Conservation (phyloP, 1,139 yeast genomes). For the Scheffersomyces parashehatae region DNA sequence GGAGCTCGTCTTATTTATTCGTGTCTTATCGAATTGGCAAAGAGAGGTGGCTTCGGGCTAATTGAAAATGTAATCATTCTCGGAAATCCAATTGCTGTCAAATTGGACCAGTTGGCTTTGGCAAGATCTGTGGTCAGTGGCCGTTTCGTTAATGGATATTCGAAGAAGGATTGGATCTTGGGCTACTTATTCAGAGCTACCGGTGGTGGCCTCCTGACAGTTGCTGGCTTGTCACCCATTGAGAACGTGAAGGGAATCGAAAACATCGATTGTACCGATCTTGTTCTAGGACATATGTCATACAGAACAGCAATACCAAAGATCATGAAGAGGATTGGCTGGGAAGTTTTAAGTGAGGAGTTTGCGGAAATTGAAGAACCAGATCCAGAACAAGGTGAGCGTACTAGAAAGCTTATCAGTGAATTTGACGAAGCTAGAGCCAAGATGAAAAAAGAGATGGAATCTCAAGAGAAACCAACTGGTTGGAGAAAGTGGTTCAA, state of each 20-base stretch:
- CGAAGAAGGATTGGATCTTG: slow-evolving; percentile 92
- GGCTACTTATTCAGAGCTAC: slow-evolving; percentile 96
- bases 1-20: slow-evolving; percentile 94
- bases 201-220: slow-evolving; percentile 86
- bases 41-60: slow-evolving; percentile 82
- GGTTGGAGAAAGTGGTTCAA: slow-evolving; percentile 68
- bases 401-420: slow-evolving; percentile 73
- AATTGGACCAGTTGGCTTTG: slow-evolving; percentile 72
- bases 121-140: slow-evolving; percentile 92
- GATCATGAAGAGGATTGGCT: slow-evolving; percentile 64
- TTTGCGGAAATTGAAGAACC: slow-evolving; percentile 96
- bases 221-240: slow-evolving; percentile 85
- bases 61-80: slow-evolving; percentile 86
- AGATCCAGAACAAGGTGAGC: slow-evolving; percentile 82
- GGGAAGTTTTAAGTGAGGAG: slow-evolving; percentile 86
- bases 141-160: slow-evolving; percentile 83
- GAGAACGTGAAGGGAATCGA: slow-evolving; percentile 66
- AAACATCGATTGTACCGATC: slow-evolving; percentile 82
- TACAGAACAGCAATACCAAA: slow-evolving; percentile 92
- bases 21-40: slow-evolving; percentile 83
- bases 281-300: slow-evolving; percentile 94
- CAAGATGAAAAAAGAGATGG: slow-evolving; percentile 40
- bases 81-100: slow-evolving; percentile 87
- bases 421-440: slow-evolving; percentile 88
- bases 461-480: slow-evolving; percentile 4